Conservation (phyloP, 2,329 filamentous ascomycete species). For the Penicillium brasilianum region DNA sequence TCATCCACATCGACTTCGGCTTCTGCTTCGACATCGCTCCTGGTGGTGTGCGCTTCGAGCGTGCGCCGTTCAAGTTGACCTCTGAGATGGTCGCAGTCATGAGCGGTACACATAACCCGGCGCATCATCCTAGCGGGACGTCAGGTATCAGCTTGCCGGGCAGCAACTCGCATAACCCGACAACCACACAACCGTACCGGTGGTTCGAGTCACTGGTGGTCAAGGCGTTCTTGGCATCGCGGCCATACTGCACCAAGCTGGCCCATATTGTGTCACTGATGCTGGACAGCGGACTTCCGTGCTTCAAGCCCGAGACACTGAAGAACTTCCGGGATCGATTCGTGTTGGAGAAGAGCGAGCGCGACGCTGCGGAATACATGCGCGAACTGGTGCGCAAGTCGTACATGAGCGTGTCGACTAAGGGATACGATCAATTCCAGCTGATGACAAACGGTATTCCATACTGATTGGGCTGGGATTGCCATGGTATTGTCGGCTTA, state of each 20-base stretch:
- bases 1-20: constrained; percentile 97
- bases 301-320: constrained; percentile 96
- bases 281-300: constrained; percentile 94
- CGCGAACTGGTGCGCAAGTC: constrained; percentile 86
- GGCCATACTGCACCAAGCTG: constrained; percentile 86
- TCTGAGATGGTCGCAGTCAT: constrained; percentile 99
- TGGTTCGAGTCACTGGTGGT: constrained; percentile 97
- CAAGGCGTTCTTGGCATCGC: constrained; percentile 88
- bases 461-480: constrained; percentile 60
- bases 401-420: constrained; percentile 87
- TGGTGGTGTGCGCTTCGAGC: constrained; percentile 95
- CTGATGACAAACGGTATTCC: constrained; percentile 96
- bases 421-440: constrained; percentile 98
- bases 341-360: constrained; percentile 86
- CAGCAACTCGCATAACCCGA: constrained; percentile 49
- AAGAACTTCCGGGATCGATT: constrained; percentile 92
- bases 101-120: constrained; percentile 68
- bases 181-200: constrained; percentile 83
- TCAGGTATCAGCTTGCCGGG: constrained; percentile 37
- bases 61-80: constrained; percentile 97
- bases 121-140: constrained; percentile 33
- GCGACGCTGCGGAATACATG: constrained; percentile 95
- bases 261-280: constrained; percentile 89
- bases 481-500: not conserved
- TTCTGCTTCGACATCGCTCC: constrained; percentile 99